Percentiles rank a stretch among this genome's conserved stretches.
These are phyloP conservation scores for Polyporus tsugae DNA, from an alignment of 1,284 basidiomycete species.

Conservation along the genomic window DNA sequence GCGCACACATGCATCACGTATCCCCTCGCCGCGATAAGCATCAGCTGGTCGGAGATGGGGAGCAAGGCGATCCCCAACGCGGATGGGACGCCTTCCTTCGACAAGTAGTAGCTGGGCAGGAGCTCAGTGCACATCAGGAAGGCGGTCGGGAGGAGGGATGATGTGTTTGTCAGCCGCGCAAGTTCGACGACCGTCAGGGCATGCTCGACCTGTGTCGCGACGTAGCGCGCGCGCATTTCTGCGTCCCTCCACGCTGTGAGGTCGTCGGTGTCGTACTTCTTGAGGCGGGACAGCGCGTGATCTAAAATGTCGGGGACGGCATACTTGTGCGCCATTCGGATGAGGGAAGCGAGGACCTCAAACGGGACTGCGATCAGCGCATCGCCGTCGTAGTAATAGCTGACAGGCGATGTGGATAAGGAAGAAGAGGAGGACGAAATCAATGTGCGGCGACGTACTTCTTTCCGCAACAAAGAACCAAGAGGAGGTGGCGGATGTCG, in stretches of 20 bases:
- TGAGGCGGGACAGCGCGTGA: background rate
- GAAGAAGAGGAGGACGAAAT: too few relatives aligned
- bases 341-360: background rate
- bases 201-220: background rate
- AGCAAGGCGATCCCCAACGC: background rate
- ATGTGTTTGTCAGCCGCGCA: conserved; percentile 12
- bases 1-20: background rate
- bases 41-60: background rate
- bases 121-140: conserved; percentile 1
- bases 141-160: conserved; percentile 8
- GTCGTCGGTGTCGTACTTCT: conserved; percentile 14
- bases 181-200: background rate
- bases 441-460: conserved; percentile 11
- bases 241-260: background rate
- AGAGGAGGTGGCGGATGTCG: conserved; percentile 4
- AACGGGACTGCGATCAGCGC: conserved; percentile 8
- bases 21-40: background rate
- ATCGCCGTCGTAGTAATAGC: conserved; percentile 19
- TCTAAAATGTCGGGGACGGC: background rate
- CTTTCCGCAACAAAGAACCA: background rate
- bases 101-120: too few relatives aligned
- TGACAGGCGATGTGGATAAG: background rate
- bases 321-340: conserved; percentile 24
- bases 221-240: background rate
- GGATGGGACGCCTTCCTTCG: background rate